Base-by-base conservation (phyloP, 1,139 yeast species). In the Saccharomyces hybrid region DNA sequence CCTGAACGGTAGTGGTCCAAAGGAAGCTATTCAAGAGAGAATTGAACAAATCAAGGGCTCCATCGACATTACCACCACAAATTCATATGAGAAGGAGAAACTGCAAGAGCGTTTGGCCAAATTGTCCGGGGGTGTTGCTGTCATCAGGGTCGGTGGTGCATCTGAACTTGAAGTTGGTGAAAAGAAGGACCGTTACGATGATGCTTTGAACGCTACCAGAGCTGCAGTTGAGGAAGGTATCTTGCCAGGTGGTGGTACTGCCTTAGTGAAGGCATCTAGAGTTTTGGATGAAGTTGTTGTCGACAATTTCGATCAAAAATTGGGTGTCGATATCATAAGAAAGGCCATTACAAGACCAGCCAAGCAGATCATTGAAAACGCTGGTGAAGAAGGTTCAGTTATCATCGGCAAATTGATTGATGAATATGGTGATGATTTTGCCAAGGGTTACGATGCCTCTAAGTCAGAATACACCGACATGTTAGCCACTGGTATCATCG, bases 221-320 rank as follows among this genome's bases (percentile, higher is more conserved):
- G 99, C 99, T 64, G 99, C 99, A 61, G 99, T 93, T 61, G 96
- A 93, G 77, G 99, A 93, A 76, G 99, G 99, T 78, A 93, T 95
- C 71, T 82, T 93, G 66, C 99, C 99, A 73, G 99, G 99, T 79
- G 99, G 99, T 75, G 99, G 99, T 79, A 93, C 98, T 65, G 99
- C 99, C 62, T 82, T 93, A 73, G 83, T 91, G 69, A 93, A 93
- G 83, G 99, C 99, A 49, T 84, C 96, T 55, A 82, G 85, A 71
- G 75, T 87, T 62, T 81, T 93, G 70, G 95, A 85, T 65, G 81
- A 76, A 47, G 85, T 93, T 60, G 81, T 85, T 76, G 86, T 95
- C 57, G 89, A 79, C 56, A 93, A 93, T 84, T 93, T 93, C 70
- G 99, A 93, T 79, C 99, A 93, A 78, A 89, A 89, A 77, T 83